Evolutionary conservation across 768 basidiomycete genomes (phyloP), one percentile per base, ranked within the genome.

Genomic region (Clathrus columnatus): DNA sequence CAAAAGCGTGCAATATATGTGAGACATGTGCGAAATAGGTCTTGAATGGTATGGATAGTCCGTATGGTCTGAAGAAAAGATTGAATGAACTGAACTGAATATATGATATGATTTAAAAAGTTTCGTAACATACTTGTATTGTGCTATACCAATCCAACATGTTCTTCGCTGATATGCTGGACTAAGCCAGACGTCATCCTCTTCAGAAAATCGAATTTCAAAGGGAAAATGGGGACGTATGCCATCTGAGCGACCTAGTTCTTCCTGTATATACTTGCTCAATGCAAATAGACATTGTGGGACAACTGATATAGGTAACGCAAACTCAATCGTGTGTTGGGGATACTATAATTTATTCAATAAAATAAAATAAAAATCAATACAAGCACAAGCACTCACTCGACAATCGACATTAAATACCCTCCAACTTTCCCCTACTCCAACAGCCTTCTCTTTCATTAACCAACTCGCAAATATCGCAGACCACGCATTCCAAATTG

Each of bases 111-210:
- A 51, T 27, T 29, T 21, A 50, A 59, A 30, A 48, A 51, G 24
- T 50, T 18, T 48, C 43, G 50, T 11, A 6, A 70, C 88, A 64
- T 56, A 97, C 95, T 91, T 91, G 74, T 84, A 99, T 65, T 94
- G 91, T n/a, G 96, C 81, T 51, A 98, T 82, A n/a, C 96, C 96
- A 57, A 99, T 90, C 88, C 93, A 99, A 61, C 85, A 87, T 7
- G 87, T 93, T 66, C 71, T 73, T 55, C 82, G 77, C 51, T 84
- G 85, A 64, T 81, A 82, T 64, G 86, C 85, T 1, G 96, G 96
- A 66, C 88, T 91, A 28, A 99, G 75, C 91, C 91, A 97, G 51
- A 96, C 88, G 64, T 96, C 90, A 68, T 98, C 96, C 21, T 76
- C 74, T 14, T 83, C 82, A 44, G 91, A 86, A 68, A 90, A 93